Evolutionary conservation across 768 basidiomycete genomes (phyloP).

Genomic region (Nevesoporus exiguus): DNA sequence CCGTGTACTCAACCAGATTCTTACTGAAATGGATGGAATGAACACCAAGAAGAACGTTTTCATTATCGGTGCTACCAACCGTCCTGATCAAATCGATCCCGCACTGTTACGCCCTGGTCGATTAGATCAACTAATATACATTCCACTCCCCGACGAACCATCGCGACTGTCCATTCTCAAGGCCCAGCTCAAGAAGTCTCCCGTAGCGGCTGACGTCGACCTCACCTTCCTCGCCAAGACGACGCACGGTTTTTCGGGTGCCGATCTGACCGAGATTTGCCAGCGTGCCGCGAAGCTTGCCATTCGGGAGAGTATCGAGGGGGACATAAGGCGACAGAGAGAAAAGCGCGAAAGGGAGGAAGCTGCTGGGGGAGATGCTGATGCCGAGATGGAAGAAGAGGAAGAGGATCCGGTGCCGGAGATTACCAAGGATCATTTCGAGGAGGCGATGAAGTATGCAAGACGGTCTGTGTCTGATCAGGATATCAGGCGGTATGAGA

Average conservation of each 20-base stretch:
- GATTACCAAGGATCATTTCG: constrained; percentile 91
- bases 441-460: constrained; percentile 98
- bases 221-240: constrained; percentile 83
- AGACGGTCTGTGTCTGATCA: constrained; percentile 95
- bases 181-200: constrained; percentile 90
- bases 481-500: constrained; percentile 97
- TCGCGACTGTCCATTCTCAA: constrained; percentile 90
- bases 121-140: constrained; percentile 99
- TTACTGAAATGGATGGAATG: constrained; percentile 99
- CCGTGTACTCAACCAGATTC: constrained; percentile 94
- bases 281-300: constrained; percentile 97
- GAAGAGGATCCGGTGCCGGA: constrained; percentile 89
- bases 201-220: constrained; percentile 79
- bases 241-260: constrained; percentile 98
- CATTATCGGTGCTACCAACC: constrained; percentile 95
- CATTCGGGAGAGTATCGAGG: constrained; percentile 91
- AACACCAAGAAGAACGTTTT: constrained; percentile 99
- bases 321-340: constrained; percentile 76
- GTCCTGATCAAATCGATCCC: constrained; percentile 93
- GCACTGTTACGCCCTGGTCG: constrained; percentile 95
- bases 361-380: constrained; percentile 52
- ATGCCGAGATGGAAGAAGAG: constrained; percentile 69
- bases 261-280: constrained; percentile 99
- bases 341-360: constrained; percentile 84
- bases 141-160: constrained; percentile 93